Conservation (phyloP, 345 rosid species). For the Eucalyptus rudis region DNA sequence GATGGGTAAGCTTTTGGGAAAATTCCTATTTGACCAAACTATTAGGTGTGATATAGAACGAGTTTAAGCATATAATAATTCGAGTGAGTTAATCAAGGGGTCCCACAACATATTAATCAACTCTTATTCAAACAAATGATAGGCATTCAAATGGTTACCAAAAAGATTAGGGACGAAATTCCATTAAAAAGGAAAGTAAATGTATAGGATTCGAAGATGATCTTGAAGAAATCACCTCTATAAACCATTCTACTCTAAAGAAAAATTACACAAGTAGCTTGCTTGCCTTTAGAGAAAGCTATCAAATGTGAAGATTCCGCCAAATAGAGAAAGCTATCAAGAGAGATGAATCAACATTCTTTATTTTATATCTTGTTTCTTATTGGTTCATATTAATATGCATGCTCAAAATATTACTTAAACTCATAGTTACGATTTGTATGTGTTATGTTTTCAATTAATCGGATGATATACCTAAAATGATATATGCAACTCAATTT, state of each 20-base stretch:
- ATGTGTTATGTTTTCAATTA: not conserved
- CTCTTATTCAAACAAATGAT: not conserved
- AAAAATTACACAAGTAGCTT: not conserved
- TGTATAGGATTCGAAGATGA: not conserved
- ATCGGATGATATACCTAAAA: not conserved
- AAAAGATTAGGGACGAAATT: not conserved
- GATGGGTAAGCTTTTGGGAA: not conserved
- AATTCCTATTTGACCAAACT: not conserved
- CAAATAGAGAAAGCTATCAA: not conserved
- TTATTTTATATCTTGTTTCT: not conserved
- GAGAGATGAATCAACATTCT: not conserved
- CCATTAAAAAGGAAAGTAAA: not conserved
- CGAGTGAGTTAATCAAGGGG: not conserved
- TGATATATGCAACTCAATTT: not conserved
- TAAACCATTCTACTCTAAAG: not conserved
- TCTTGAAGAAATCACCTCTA: not conserved
- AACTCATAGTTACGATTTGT: not conserved
- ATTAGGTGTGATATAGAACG: fast-evolving
- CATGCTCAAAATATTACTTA: not conserved
- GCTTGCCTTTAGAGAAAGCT: not conserved
- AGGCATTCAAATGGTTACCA: not conserved
- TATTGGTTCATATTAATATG: not conserved
- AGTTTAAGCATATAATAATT: not conserved
- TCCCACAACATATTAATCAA: not conserved
- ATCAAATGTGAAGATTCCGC: not conserved